A percentile compares a stretch with the other conserved stretches of the same genome.
phyloP scores from a whole-genome alignment of 176 grass and related monocot species.

The Dendrocalamus sinicus region DNA sequence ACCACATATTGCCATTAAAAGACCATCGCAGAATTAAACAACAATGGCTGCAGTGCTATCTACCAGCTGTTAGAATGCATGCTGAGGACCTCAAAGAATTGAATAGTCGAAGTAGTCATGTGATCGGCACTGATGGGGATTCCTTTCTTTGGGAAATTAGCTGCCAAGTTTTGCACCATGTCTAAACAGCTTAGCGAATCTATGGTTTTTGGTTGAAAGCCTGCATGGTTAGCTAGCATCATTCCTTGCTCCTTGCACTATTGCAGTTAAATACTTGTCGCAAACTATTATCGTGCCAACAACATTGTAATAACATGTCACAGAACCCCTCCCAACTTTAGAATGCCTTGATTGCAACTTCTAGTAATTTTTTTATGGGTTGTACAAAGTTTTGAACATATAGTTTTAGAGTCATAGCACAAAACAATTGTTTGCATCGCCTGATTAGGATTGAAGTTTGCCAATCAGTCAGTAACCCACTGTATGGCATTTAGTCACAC shows the following conservation, averaged over 20 bases:
- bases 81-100: neutral
- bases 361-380: neutral
- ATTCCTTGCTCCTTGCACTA: conserved; percentile 2
- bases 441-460: neutral
- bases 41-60: neutral
- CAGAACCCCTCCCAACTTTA: conserved; percentile 8
- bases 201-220: neutral
- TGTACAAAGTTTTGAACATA: neutral
- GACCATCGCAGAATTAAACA: neutral
- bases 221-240: neutral
- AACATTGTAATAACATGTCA: neutral
- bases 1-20: neutral
- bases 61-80: neutral
- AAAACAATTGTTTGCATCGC: neutral
- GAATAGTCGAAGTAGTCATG: neutral
- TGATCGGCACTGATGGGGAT: neutral
- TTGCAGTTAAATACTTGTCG: neutral
- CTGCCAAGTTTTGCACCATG: neutral
- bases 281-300: conserved; percentile 17
- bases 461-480: neutral
- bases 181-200: neutral
- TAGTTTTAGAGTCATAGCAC: neutral
- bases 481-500: neutral
- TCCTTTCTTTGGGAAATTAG: neutral
- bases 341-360: neutral